A percentile compares a stretch with the other conserved stretches of the same genome.
phyloP scores from a whole-genome alignment of 176 grass and related monocot genomes.

The Musa itinerans region DNA sequence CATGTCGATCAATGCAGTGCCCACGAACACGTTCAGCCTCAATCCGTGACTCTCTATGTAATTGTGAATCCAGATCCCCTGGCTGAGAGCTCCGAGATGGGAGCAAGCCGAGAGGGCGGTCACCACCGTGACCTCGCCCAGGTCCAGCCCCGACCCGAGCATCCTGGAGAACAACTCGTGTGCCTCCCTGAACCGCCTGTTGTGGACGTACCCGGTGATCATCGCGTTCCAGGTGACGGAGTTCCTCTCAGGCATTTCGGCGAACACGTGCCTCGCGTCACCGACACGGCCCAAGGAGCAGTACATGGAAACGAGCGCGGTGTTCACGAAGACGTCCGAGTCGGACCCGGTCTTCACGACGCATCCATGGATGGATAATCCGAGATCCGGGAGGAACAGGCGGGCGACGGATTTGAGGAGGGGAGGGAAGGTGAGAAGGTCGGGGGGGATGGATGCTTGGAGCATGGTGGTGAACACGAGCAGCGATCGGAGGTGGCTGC shows the following conservation, averaged over 20 bases:
- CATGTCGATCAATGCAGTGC: conserved; percentile 24
- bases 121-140: conserved; percentile 21
- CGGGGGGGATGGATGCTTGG: conserved; percentile 2
- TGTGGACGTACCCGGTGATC: conserved; percentile 22
- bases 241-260: conserved; percentile 20
- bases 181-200: conserved; percentile 23
- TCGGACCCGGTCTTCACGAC: conserved; percentile 1
- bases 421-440: conserved; percentile 20
- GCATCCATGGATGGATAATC: conserved; percentile 10
- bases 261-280: conserved; percentile 1
- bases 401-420: conserved; percentile 18
- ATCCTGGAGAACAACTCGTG: conserved; percentile 20
- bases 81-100: conserved; percentile 20
- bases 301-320: conserved; percentile 16
- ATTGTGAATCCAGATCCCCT: conserved; percentile 26
- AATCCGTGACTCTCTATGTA: conserved; percentile 8
- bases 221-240: conserved; percentile 22
- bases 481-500: neutral
- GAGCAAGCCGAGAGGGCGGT: conserved; percentile 19
- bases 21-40: conserved; percentile 25
- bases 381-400: neutral
- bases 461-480: conserved; percentile 15
- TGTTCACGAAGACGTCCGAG: conserved; percentile 4
- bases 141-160: conserved; percentile 3
- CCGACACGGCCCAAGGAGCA: neutral